Evolutionary conservation across 371 early-diverging fungal genomes (phyloP).

Genomic region (Mortierella sp.): DNA sequence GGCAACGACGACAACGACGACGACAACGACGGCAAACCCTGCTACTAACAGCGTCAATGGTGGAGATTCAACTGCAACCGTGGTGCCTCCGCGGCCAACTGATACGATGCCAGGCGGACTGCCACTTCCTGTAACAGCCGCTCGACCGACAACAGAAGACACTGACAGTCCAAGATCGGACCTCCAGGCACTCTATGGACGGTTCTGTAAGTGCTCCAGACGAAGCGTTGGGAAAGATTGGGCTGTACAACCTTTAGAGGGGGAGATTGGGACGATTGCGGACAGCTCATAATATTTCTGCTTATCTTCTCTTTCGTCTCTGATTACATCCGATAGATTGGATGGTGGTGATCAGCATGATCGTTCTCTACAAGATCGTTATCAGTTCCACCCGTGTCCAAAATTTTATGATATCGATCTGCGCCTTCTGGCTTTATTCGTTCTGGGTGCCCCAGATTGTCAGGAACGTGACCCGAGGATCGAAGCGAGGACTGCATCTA

Average conservation of each 20-base stretch:
- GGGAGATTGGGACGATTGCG: background rate
- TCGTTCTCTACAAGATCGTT: slow-evolving; percentile 73
- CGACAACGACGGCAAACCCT: slow-evolving; percentile 3
- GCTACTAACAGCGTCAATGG: slow-evolving; percentile 1
- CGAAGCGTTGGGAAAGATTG: too few relatives aligned
- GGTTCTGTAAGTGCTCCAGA: slow-evolving; percentile 60
- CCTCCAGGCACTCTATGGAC: slow-evolving; percentile 60
- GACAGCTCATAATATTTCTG: background rate
- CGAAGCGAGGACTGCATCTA: slow-evolving; percentile 66
- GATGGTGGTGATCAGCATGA: slow-evolving; percentile 68
- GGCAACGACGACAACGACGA: too few relatives aligned
- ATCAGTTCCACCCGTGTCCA: slow-evolving; percentile 64
- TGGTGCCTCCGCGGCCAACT: slow-evolving; percentile 3
- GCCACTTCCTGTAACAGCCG: slow-evolving; percentile 44
- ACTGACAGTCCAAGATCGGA: slow-evolving; percentile 53
- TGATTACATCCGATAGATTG: too few relatives aligned
- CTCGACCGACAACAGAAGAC: slow-evolving; percentile 28
- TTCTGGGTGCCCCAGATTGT: slow-evolving; percentile 87
- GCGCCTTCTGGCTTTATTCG: slow-evolving; percentile 70
- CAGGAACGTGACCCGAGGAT: slow-evolving; percentile 72
- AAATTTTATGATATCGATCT: slow-evolving; percentile 58
- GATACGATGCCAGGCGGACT: slow-evolving; percentile 48
- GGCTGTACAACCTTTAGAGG: background rate
- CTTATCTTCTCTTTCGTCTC: background rate
- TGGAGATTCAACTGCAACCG: background rate